These are phyloP conservation scores for Lactifluus pinguis DNA, from an alignment of 768 basidiomycete genomes.

Conservation along the genomic window DNA sequence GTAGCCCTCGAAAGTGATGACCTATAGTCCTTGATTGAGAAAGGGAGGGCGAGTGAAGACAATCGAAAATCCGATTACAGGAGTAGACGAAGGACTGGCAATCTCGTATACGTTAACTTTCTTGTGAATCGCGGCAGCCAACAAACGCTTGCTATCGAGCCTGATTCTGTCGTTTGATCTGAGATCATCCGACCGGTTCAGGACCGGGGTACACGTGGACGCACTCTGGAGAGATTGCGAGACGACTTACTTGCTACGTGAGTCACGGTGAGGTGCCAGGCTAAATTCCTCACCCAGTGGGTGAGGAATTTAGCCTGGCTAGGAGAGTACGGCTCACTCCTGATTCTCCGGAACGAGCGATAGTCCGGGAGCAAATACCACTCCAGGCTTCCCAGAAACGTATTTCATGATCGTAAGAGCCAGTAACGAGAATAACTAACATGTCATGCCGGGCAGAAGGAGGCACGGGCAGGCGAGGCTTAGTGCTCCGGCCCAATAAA, in stretches of 20 bases:
- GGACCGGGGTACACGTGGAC: constrained; percentile 21
- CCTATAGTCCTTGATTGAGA: constrained; percentile 38
- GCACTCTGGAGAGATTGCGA: constrained; percentile 96
- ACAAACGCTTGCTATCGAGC: constrained; percentile 69
- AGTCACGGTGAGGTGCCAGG: too few relatives aligned
- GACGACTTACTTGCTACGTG: constrained; percentile 88
- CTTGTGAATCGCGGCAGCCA: constrained; percentile 96
- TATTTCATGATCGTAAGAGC: constrained; percentile 98
- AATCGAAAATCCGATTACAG: constrained; percentile 29
- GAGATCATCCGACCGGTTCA: constrained; percentile 3
- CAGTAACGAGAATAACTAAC: constrained; percentile 93
- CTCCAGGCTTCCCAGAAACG: constrained; percentile 99
- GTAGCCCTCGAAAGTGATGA: constrained; percentile 82
- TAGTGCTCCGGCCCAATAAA: too few relatives aligned
- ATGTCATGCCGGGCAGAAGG: constrained; percentile 37
- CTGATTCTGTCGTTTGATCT: too few relatives aligned
- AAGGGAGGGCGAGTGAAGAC: constrained; percentile 33
- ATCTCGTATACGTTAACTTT: constrained; percentile 90
- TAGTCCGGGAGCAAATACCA: constrained; percentile 94
- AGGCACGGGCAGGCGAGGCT: constrained; percentile 20
- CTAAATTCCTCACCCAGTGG: too few relatives aligned
- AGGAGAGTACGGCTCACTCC: constrained; percentile 48
- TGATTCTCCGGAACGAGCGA: constrained; percentile 76
- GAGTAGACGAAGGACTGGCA: constrained; percentile 52
- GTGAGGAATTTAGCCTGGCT: constrained; percentile 5